Evolutionary conservation across 2,329 filamentous ascomycete genomes (phyloP).

Genomic region (Sarocladium oryzae): DNA sequence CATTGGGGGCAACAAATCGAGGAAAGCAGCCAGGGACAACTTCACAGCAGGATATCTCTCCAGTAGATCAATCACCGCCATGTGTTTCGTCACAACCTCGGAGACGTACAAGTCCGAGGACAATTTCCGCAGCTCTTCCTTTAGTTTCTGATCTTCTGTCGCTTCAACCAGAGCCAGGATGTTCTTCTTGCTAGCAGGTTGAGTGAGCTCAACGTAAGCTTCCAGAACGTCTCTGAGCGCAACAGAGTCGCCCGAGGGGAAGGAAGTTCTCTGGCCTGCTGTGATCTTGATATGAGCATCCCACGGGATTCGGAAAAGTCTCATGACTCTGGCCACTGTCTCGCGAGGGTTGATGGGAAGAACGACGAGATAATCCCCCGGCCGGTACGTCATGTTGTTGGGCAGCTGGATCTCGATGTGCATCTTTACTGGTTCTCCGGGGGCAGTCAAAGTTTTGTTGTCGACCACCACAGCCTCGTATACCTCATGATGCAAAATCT

Average conservation of each 20-base stretch:
- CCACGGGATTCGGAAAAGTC: slow-evolving; percentile 61
- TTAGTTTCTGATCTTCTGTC: no score
- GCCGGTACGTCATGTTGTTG: slow-evolving; percentile 56
- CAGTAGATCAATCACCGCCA: no score
- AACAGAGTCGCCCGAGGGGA: slow-evolving; percentile 50
- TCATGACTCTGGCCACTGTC: slow-evolving; percentile 57
- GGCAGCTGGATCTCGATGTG: slow-evolving; percentile 65
- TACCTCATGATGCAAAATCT: neutral
- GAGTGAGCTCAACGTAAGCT: slow-evolving; percentile 66
- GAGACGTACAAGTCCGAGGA: no score
- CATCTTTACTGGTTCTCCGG: slow-evolving; percentile 48
- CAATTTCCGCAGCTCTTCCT: no score
- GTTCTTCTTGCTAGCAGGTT: slow-evolving; percentile 60
- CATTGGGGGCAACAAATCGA: neutral
- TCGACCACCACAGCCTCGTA: neutral
- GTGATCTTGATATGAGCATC: slow-evolving; percentile 57
- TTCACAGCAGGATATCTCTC: no score
- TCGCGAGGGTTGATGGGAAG: slow-evolving; percentile 62
- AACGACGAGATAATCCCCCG: slow-evolving; percentile 71
- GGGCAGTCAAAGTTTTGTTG: neutral
- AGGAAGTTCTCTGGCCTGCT: slow-evolving; percentile 34
- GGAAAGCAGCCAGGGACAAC: no score
- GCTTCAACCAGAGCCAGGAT: slow-evolving; percentile 38
- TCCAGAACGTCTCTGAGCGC: slow-evolving; percentile 58
- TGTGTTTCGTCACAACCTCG: no score